Conservation (phyloP, 352 stramenopile species). For the Pythium plurisporium region DNA sequence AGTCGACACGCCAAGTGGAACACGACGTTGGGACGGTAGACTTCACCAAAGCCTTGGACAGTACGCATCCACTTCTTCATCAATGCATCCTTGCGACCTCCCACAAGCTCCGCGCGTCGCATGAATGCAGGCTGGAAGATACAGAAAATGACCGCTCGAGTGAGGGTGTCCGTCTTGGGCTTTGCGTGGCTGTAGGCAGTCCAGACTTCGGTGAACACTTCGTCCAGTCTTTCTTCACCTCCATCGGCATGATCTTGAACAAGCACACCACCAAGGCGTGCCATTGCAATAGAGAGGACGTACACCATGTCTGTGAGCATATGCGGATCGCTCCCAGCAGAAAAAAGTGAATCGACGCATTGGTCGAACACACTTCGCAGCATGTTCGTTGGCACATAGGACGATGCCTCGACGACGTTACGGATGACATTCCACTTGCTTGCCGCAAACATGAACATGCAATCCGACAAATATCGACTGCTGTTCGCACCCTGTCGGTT, state of each 20-base stretch:
- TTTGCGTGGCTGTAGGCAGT: constrained; percentile 63
- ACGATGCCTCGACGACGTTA: constrained; percentile 40
- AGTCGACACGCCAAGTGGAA: constrained; percentile 73
- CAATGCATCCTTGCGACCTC: constrained; percentile 9
- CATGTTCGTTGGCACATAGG: constrained; percentile 41
- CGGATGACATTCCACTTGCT: constrained; percentile 60
- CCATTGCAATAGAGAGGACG: constrained; percentile 50
- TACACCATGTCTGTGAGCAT: constrained; percentile 66
- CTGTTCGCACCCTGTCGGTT: constrained; percentile 18
- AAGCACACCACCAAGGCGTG: constrained; percentile 38
- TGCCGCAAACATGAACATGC: constrained; percentile 32
- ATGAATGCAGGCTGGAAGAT: constrained; percentile 73
- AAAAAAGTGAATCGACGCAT: constrained; percentile 48
- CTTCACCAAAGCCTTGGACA: constrained; percentile 48
- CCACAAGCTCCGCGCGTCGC: constrained; percentile 19
- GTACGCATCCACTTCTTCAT: constrained; percentile 61
- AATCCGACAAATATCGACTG: constrained; percentile 19
- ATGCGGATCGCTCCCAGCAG: constrained; percentile 45
- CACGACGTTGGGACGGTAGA: constrained; percentile 67
- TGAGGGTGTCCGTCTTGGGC: constrained; percentile 64
- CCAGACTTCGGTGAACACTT: constrained; percentile 58
- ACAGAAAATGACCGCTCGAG: constrained; percentile 55
- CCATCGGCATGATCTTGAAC: constrained; percentile 11
- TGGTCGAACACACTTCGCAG: constrained; percentile 34
- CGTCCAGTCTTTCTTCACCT: constrained; percentile 26